Percentiles rank a stretch among this genome's conserved stretches.
phyloP scores from a whole-genome alignment of 1,284 basidiomycete species.

The Cerioporus squamosus region DNA sequence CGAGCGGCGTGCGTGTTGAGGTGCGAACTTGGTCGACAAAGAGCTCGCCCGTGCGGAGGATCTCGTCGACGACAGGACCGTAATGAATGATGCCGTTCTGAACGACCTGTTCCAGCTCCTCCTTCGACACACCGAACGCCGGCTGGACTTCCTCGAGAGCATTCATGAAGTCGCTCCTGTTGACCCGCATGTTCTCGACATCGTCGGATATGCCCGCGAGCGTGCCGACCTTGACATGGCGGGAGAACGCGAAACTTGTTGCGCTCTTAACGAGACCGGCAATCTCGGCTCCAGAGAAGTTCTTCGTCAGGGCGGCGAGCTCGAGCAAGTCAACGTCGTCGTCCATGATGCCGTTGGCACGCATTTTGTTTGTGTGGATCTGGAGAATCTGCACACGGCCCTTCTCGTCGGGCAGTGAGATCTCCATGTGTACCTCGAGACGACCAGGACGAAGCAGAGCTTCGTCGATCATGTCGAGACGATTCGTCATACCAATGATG shows the following conservation, averaged over 20 bases:
- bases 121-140: conserved; percentile 97
- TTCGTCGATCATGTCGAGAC: conserved; percentile 99
- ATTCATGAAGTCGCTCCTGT: conserved; percentile 86
- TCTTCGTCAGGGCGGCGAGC: conserved; percentile 89
- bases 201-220: conserved; percentile 97
- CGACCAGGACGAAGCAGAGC: conserved; percentile 96
- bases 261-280: conserved; percentile 97
- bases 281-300: conserved; percentile 98
- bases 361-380: conserved; percentile 97
- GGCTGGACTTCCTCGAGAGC: conserved; percentile 97
- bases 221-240: conserved; percentile 95
- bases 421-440: conserved; percentile 99
- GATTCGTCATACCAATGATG: conserved; percentile 99
- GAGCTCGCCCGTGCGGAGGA: conserved; percentile 89
- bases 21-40: conserved; percentile 96
- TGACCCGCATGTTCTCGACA: conserved; percentile 92
- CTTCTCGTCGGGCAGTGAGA: conserved; percentile 93
- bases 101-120: conserved; percentile 92
- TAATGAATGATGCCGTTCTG: conserved; percentile 98
- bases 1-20: conserved; percentile 90
- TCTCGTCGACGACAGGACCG: conserved; percentile 75
- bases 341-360: conserved; percentile 90
- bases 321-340: conserved; percentile 85
- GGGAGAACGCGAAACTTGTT: conserved; percentile 96
- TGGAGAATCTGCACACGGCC: conserved; percentile 94